phyloP scores from a whole-genome alignment of 495 filamentous ascomycete genomes.

The Xylaria grammica region DNA sequence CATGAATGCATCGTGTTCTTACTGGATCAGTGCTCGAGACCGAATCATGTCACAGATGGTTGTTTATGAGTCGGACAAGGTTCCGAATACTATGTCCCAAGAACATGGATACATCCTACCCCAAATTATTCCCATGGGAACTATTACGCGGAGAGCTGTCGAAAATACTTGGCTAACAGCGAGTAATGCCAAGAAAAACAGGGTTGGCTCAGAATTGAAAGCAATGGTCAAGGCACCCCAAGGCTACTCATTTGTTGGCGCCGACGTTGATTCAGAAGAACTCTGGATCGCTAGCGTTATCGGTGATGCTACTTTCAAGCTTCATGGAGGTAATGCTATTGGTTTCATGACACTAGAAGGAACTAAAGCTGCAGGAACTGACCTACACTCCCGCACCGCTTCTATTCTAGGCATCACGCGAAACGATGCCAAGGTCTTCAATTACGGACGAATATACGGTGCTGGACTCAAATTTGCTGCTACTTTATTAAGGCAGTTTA shows the following conservation, averaged over 20 bases:
- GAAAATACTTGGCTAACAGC: constrained; percentile 99
- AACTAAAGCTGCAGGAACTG: constrained; percentile 89
- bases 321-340: constrained; percentile 95
- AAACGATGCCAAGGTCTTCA: constrained; percentile 97
- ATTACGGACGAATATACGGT: constrained; percentile 97
- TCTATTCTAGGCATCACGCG: constrained; percentile 89
- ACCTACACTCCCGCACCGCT: constrained; percentile 93
- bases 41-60: constrained; percentile 93
- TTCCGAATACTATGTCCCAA: constrained; percentile 11
- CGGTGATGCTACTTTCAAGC: constrained; percentile 88
- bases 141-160: constrained; percentile 93
- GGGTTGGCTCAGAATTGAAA: constrained; percentile 96
- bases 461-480: constrained; percentile 93
- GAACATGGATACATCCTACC: constrained; percentile 83
- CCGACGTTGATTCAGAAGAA: constrained; percentile 98
- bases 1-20: constrained; percentile 98
- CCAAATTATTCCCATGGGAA: constrained; percentile 99
- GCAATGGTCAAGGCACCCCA: constrained; percentile 93
- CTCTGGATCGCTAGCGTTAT: constrained; percentile 97
- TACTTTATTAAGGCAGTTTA: constrained; percentile 89
- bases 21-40: constrained; percentile 96
- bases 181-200: constrained; percentile 92
- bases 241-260: constrained; percentile 92
- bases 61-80: constrained; percentile 74
- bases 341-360: constrained; percentile 99